Evolutionary conservation across 2,329 filamentous ascomycete species (phyloP), one percentile per base, ranked within the genome.

Genomic region (Xylaria sp.): DNA sequence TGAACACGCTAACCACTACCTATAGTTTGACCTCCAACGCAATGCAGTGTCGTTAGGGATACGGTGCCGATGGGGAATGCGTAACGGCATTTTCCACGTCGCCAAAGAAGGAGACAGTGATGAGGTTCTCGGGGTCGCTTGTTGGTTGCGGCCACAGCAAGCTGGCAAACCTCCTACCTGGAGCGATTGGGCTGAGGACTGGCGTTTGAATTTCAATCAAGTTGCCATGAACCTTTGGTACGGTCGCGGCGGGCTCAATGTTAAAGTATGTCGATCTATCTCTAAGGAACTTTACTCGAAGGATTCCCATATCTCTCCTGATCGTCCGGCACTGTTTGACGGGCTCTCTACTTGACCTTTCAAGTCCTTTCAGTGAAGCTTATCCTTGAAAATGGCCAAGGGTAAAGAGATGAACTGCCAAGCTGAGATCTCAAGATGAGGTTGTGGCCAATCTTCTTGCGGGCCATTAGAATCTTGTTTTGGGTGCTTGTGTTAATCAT

Each of bases 51-150:
- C 87, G 14, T 80, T 91, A 15, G 82, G 81, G 1, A 84, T 89
- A 1, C 84, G 90, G 55, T 91, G 89, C 76, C 79, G 80, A 66
- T 92, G 89, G 86, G 89, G 89, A 25, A 89, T 92, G 73, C 81
- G 83, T 55, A 87, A 89, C 71, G 88, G 84, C 55, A 82, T 90
- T 38, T 90, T 92, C 77, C 85, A 89, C 68, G 87, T 92, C 61
- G 88, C 88, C 9, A 90, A 88, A 75, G 86, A 89, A 69, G 77
- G 81, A 3, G 78, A 80, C 0, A 76, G 72, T 53, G 77, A 80
- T 42, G 82, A 84, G 60, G 82, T 92, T 37, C 81, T 92, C 28
- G 90, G 90, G 9, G 87, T 91, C 23, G 86, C 88, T 60, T 91
- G 90, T 84, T 92, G 90, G 90, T 78, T 91, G 56, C 82, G 82